These are phyloP conservation scores for Xylaria bambusicola DNA, from an alignment of 495 filamentous ascomycete genomes.

Conservation along the genomic window DNA sequence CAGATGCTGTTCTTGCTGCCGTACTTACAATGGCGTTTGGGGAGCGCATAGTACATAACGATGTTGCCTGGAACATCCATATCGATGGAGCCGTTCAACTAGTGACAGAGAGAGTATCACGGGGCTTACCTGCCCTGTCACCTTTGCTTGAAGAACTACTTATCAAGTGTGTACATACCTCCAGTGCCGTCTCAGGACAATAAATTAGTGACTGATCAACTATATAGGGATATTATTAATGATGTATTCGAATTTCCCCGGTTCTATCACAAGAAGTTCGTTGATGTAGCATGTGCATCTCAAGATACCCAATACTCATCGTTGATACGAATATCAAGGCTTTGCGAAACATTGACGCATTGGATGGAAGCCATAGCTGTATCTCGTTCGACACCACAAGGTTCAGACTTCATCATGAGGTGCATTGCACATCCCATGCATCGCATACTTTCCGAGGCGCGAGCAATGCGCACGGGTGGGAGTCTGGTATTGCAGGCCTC, in stretches of 20 bases:
- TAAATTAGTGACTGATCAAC: too few relatives aligned
- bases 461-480: not conserved
- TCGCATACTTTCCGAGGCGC: not conserved
- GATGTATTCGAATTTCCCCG: slow-evolving; percentile 6
- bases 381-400: not conserved
- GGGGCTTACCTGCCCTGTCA: slow-evolving; percentile 1
- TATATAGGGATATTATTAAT: not conserved
- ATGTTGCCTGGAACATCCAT: slow-evolving; percentile 30
- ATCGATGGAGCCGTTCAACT: slow-evolving; percentile 30
- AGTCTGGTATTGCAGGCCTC: not conserved
- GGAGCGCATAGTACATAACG: slow-evolving; percentile 21
- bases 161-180: not conserved
- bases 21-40: slow-evolving; percentile 32
- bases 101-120: slow-evolving; percentile 23
- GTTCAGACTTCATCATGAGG: slow-evolving; percentile 3
- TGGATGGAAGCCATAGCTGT: not conserved
- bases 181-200: too few relatives aligned
- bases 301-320: not conserved
- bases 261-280: slow-evolving; percentile 6
- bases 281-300: not conserved
- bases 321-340: not conserved
- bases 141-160: not conserved
- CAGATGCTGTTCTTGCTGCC: slow-evolving; percentile 29
- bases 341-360: not conserved
- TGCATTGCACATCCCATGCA: slow-evolving; percentile 1